Evolutionary conservation across 2,329 filamentous ascomycete species (phyloP).

Genomic region (Aureobasidium mangrovei): DNA sequence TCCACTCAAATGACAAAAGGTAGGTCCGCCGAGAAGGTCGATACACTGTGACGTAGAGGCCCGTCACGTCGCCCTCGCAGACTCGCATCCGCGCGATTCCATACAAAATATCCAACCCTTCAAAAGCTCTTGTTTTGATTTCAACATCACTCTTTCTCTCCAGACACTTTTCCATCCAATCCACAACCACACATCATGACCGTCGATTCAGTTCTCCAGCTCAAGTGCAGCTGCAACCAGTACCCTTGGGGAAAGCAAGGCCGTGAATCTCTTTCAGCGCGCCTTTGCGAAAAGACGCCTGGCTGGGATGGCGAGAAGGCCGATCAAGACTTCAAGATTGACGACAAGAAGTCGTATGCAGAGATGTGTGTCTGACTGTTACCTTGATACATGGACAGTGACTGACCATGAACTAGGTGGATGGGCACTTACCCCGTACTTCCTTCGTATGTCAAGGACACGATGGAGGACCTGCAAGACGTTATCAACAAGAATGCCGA

Average conservation of each 20-base stretch:
- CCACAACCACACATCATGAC: slow-evolving; percentile 31
- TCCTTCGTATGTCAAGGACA: slow-evolving; percentile 44
- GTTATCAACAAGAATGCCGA: slow-evolving; percentile 55
- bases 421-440: slow-evolving; percentile 68
- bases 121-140: background rate
- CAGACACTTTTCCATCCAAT: background rate
- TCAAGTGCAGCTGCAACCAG: slow-evolving; percentile 49
- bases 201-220: slow-evolving; percentile 41
- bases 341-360: slow-evolving; percentile 55
- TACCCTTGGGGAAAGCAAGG: slow-evolving; percentile 67
- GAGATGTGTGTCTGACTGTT: slow-evolving; percentile 38
- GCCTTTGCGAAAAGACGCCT: slow-evolving; percentile 56
- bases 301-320: slow-evolving; percentile 31
- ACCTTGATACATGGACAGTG: background rate
- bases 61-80: background rate
- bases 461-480: slow-evolving; percentile 55
- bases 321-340: slow-evolving; percentile 49
- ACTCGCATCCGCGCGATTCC: slow-evolving; percentile 7
- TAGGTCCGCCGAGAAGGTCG: slow-evolving; percentile 7
- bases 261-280: slow-evolving; percentile 55
- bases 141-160: background rate
- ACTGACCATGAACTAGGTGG: slow-evolving; percentile 40
- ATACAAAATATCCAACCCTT: slow-evolving; percentile 1
- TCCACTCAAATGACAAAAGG: background rate
- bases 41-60: background rate